These are phyloP conservation scores for Lachnum nothofagi DNA, from an alignment of 2,329 filamentous ascomycete species.

Conservation along the genomic window DNA sequence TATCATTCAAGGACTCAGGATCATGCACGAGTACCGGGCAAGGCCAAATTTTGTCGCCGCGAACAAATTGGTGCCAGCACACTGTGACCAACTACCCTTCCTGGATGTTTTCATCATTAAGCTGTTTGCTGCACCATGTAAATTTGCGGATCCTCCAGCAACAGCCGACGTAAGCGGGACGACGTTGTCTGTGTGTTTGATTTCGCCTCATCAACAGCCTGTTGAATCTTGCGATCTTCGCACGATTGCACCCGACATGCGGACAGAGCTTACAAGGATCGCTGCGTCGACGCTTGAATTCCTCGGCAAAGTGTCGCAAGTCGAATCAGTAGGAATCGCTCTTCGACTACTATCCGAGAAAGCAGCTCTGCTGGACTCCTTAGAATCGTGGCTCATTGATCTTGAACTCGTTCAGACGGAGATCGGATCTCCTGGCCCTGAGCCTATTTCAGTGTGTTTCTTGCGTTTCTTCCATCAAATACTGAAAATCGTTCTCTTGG, in stretches of 20 bases:
- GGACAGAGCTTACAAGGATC: slow-evolving; percentile 34
- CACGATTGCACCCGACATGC: slow-evolving; percentile 36
- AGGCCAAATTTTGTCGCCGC: slow-evolving; percentile 32
- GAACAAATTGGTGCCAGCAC: slow-evolving; percentile 32
- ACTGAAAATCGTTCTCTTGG: slow-evolving; percentile 35
- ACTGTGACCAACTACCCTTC: slow-evolving; percentile 34
- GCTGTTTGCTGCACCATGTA: slow-evolving; percentile 40
- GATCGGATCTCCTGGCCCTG: slow-evolving; percentile 16
- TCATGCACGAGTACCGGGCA: slow-evolving; percentile 39
- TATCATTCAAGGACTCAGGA: slow-evolving; percentile 40
- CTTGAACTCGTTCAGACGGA: slow-evolving; percentile 27
- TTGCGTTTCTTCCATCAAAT: slow-evolving; percentile 34
- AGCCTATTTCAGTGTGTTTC: slow-evolving; percentile 34
- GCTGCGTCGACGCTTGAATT: slow-evolving; percentile 33
- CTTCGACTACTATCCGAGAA: slow-evolving; percentile 31
- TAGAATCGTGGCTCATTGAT: slow-evolving; percentile 33
- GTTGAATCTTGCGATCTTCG: slow-evolving; percentile 26
- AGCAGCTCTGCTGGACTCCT: slow-evolving; percentile 29
- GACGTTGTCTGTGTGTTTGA: slow-evolving; percentile 19
- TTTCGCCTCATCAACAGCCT: slow-evolving; percentile 23
- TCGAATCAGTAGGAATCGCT: slow-evolving; percentile 24
- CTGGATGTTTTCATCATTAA: slow-evolving; percentile 42
- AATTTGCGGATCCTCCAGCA: slow-evolving; percentile 34
- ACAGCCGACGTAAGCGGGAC: slow-evolving; percentile 15
- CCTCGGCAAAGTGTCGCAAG: slow-evolving; percentile 30